Percentiles rank a stretch among this genome's conserved stretches.
Conservation (phyloP, 2,329 filamentous ascomycete genomes). For the Fusarium cyanostomum region DNA sequence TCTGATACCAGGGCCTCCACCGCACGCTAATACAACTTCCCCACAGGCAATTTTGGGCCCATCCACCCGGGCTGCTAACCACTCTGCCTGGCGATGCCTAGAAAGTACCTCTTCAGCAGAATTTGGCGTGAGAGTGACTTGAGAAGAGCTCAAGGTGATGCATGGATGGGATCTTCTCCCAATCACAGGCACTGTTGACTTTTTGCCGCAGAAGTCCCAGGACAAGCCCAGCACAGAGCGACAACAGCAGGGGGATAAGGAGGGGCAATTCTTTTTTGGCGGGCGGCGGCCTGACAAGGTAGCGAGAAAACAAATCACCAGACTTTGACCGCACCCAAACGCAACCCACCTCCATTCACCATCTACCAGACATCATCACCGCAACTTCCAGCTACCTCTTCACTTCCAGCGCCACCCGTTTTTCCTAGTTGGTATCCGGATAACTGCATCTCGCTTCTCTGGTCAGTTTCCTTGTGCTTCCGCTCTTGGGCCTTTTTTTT, state of each 20-base stretch:
- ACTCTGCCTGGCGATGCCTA: not conserved
- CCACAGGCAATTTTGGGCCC: conserved; percentile 31
- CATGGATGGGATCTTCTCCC: conserved; percentile 11
- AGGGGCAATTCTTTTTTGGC: conserved; percentile 39
- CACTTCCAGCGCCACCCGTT: conserved; percentile 13
- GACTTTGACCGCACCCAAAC: conserved; percentile 33
- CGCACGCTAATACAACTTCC: not conserved
- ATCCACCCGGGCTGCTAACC: not conserved
- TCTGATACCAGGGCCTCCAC: conserved; percentile 11
- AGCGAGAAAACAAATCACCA: conserved; percentile 42
- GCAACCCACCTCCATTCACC: conserved; percentile 36
- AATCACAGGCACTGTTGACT: conserved; percentile 36
- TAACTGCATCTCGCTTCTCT: conserved; percentile 30
- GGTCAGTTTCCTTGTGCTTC: conserved; percentile 23
- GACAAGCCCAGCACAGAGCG: conserved; percentile 14
- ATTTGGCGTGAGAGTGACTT: conserved; percentile 26
- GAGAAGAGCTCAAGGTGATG: not conserved
- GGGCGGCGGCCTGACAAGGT: conserved; percentile 36
- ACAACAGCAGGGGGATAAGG: conserved; percentile 35
- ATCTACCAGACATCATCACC: conserved; percentile 18
- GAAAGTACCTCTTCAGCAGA: conserved; percentile 26
- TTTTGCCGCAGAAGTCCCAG: conserved; percentile 16
- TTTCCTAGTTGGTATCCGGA: conserved; percentile 14
- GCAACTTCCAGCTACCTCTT: conserved; percentile 19
- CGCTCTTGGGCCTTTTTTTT: not conserved